These are phyloP conservation scores for Agaricales sp. DNA, from an alignment of 1,284 basidiomycete genomes.

Conservation along the genomic window DNA sequence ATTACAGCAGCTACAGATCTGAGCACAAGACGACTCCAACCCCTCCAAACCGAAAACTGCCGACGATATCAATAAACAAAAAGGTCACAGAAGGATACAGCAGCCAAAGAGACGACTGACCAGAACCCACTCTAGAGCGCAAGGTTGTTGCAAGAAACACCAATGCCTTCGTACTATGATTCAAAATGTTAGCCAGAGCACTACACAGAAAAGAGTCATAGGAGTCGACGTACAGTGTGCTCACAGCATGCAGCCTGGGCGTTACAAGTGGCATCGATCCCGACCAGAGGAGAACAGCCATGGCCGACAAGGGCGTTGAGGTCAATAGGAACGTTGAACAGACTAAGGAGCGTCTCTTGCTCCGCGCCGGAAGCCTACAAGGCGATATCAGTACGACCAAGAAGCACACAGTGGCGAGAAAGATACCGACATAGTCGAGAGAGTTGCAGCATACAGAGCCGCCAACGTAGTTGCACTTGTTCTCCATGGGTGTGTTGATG, in stretches of 20 bases:
- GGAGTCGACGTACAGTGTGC: background rate
- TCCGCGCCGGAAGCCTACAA: background rate
- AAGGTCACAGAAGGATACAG: no score
- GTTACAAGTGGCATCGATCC: background rate
- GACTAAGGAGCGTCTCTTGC: background rate
- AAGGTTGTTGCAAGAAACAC: conserved; percentile 2
- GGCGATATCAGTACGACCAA: background rate
- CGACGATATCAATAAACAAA: background rate
- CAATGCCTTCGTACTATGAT: conserved; percentile 1
- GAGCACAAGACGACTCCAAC: no score
- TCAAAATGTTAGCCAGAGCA: no score
- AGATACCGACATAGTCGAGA: background rate
- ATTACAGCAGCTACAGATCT: no score
- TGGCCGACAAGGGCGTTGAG: background rate
- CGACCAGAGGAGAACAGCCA: background rate
- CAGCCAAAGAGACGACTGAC: background rate
- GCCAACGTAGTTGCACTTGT: background rate
- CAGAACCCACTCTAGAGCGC: background rate
- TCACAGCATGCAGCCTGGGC: background rate
- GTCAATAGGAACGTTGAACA: background rate
- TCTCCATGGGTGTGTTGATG: background rate
- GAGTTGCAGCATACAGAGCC: background rate
- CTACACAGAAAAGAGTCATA: no score
- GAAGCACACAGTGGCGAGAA: background rate
- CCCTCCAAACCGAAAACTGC: no score